These are phyloP conservation scores for Coemansia sp. DNA, from an alignment of 192 early-diverging fungal species.

Conservation along the genomic window DNA sequence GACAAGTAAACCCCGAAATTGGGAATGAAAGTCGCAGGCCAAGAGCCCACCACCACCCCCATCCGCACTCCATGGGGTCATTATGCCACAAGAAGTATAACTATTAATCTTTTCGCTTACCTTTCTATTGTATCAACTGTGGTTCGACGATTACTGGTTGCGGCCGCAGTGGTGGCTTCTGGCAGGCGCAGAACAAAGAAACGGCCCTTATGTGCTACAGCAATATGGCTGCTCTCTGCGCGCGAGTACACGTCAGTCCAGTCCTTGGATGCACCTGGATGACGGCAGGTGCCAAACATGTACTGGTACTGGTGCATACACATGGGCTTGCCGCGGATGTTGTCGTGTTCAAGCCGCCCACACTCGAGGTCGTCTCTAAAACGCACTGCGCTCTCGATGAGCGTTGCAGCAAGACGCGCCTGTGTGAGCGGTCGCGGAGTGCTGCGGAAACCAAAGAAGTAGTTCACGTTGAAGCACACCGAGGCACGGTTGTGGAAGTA, in stretches of 20 bases:
- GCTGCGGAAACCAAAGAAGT: constrained; percentile 55
- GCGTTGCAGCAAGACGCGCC: constrained; percentile 59
- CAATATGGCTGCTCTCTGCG: constrained; percentile 67
- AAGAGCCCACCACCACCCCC: background rate
- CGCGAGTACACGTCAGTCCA: constrained; percentile 63
- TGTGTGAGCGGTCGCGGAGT: constrained; percentile 38
- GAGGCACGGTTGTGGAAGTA: constrained; percentile 56
- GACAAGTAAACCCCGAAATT: background rate
- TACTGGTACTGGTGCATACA: constrained; percentile 84
- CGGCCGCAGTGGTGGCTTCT: background rate
- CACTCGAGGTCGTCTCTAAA: constrained; percentile 61
- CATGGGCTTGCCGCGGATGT: constrained; percentile 66
- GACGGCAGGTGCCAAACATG: constrained; percentile 79
- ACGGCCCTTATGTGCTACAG: constrained; percentile 73
- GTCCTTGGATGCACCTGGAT: constrained; percentile 68
- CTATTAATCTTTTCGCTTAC: constrained; percentile 21
- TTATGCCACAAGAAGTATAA: background rate
- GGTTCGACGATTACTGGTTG: constrained; percentile 13
- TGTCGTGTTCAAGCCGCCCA: constrained; percentile 68
- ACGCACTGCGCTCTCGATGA: constrained; percentile 64
- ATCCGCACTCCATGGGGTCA: background rate
- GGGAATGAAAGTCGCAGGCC: background rate
- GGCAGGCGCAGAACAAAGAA: constrained; percentile 70
- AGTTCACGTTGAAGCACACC: constrained; percentile 55
- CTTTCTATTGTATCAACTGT: constrained; percentile 57